Conservation (phyloP, 1,284 basidiomycete genomes). For the Ceratobasidium sp. region DNA sequence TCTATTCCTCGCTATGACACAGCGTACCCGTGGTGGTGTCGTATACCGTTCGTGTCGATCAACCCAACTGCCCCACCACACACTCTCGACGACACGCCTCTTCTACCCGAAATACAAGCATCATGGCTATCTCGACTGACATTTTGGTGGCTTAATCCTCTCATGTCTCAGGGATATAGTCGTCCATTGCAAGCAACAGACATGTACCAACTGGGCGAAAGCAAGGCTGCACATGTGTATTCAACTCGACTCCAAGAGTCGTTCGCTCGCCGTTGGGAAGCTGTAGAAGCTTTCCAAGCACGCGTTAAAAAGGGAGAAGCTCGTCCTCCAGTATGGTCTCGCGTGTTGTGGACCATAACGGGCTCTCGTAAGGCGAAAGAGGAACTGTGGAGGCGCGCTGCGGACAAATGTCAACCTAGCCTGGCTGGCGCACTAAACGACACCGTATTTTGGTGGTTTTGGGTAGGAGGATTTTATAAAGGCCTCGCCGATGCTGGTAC, state of each 20-base stretch:
- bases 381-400: constrained; percentile 72
- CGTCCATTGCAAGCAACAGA: constrained; percentile 35
- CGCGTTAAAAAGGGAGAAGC: constrained; percentile 9
- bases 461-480: constrained; percentile 83
- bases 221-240: constrained; percentile 4
- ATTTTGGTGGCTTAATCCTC: constrained; percentile 35
- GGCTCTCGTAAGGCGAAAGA: constrained; percentile 55
- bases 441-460: constrained; percentile 84
- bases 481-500: constrained; percentile 77
- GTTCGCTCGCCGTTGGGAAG: background rate
- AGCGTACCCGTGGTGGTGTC: constrained; percentile 35
- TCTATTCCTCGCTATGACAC: constrained; percentile 23
- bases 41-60: constrained; percentile 28
- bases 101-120: constrained; percentile 2
- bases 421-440: constrained; percentile 83
- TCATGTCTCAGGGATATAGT: constrained; percentile 27
- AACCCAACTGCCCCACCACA: constrained; percentile 10
- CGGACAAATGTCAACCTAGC: constrained; percentile 75
- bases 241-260: constrained; percentile 11
- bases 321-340: constrained; percentile 11
- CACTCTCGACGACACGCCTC: constrained; percentile 17
- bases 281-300: constrained; percentile 3
- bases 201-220: constrained; percentile 20
- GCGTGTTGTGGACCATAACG: constrained; percentile 12
- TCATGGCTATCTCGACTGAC: constrained; percentile 24